phyloP scores from a whole-genome alignment of 2,329 filamentous ascomycete species.

The Pestalotiopsis sp. region DNA sequence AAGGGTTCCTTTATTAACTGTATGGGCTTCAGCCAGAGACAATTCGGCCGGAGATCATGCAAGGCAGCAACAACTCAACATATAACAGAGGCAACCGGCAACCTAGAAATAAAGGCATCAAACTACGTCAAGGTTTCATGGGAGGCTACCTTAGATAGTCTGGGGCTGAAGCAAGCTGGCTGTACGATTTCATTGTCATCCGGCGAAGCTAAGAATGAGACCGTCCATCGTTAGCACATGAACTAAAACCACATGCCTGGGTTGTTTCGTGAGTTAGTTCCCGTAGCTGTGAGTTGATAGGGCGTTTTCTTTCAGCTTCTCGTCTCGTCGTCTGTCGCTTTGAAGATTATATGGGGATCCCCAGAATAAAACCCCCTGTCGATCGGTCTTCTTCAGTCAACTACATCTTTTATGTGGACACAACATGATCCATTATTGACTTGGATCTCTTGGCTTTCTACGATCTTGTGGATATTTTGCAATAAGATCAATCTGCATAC shows the following conservation, averaged over 20 bases:
- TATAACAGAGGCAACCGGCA: background rate
- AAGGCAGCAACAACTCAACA: background rate
- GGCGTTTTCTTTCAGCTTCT: background rate
- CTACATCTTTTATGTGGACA: background rate
- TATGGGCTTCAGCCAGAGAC: background rate
- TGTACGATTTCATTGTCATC: background rate
- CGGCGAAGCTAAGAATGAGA: background rate
- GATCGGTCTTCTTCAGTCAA: background rate
- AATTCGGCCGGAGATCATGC: background rate
- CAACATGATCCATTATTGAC: background rate
- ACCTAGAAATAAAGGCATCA: background rate
- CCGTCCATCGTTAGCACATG: background rate
- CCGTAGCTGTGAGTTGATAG: background rate
- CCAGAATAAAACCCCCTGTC: background rate
- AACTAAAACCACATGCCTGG: background rate
- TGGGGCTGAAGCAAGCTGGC: background rate
- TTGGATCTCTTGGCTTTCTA: no score
- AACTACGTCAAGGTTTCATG: background rate
- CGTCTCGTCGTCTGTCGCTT: background rate
- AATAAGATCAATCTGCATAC: no score
- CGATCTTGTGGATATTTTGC: no score
- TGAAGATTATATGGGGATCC: background rate
- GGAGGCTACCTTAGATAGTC: background rate
- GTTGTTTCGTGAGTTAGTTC: background rate
- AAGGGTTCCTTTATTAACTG: background rate